Conservation (phyloP, 1,139 yeast species). For the Scheffersomyces stambukii region DNA sequence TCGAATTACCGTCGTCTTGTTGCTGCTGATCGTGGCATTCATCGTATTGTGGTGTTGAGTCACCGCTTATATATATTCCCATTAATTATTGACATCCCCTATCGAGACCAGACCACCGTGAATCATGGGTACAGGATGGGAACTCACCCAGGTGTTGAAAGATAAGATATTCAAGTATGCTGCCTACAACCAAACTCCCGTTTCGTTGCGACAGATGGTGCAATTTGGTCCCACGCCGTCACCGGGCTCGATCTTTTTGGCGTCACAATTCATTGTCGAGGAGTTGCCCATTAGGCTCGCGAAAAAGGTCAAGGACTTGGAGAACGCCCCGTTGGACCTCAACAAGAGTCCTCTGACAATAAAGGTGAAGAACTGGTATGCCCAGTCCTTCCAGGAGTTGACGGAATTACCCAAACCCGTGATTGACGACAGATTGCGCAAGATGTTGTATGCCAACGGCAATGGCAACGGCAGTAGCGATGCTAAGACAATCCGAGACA, state of each 20-base stretch:
- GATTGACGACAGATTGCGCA: constrained; percentile 34
- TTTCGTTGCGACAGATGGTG: constrained; percentile 86
- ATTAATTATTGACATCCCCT: too few species aligned
- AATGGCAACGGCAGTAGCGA: constrained; percentile 3
- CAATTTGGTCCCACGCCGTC: constrained; percentile 79
- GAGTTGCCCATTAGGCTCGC: constrained; percentile 87
- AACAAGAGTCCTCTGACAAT: constrained; percentile 69
- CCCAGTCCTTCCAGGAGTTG: constrained; percentile 83
- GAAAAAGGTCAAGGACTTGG: constrained; percentile 80
- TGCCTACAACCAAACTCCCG: constrained; percentile 75
- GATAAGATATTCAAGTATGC: constrained; percentile 56
- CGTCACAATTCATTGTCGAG: constrained; percentile 80
- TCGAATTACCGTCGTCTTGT: too few species aligned
- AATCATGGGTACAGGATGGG: constrained; percentile 46
- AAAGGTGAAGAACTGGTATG: constrained; percentile 85
- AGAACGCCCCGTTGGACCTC: constrained; percentile 73
- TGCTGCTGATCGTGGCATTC: too few species aligned
- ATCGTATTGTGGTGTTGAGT: too few species aligned
- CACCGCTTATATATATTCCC: too few species aligned
- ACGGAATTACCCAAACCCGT: constrained; percentile 52
- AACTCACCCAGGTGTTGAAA: constrained; percentile 34
- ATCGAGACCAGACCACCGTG: background rate
- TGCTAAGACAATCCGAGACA: constrained; percentile 1
- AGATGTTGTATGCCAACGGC: constrained; percentile 27
- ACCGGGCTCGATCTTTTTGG: constrained; percentile 76